A percentile compares a stretch with the other conserved stretches of the same genome.
These are phyloP conservation scores for Fusarium sp. DNA, from an alignment of 2,329 filamentous ascomycete species.

Conservation along the genomic window DNA sequence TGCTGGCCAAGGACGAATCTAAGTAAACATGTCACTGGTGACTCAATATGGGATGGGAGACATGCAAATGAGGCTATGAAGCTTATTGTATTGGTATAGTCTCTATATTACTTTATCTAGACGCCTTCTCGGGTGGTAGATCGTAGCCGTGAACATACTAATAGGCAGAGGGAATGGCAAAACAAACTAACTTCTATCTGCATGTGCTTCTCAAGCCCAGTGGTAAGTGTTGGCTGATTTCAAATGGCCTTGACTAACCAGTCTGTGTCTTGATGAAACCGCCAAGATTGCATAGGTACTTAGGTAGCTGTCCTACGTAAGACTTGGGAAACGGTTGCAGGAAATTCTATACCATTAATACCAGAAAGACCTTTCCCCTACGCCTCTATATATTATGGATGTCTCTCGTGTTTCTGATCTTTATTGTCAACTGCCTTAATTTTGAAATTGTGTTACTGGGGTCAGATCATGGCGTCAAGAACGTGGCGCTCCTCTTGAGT, in stretches of 20 bases:
- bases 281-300: neutral
- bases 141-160: neutral
- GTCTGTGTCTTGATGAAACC: neutral
- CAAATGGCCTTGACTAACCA: neutral
- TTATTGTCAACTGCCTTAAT: neutral
- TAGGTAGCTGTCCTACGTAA: neutral
- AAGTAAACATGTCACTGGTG: slow-evolving; percentile 1
- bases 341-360: neutral
- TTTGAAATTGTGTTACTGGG: neutral
- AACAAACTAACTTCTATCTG: neutral
- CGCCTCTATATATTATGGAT: neutral
- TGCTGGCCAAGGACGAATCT: slow-evolving; percentile 51
- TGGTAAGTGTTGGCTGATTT: neutral
- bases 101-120: neutral
- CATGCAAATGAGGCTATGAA: neutral
- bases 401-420: neutral
- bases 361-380: neutral
- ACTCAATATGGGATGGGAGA: neutral
- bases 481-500: neutral
- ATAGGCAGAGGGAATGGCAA: neutral
- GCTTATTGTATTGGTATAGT: neutral
- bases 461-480: neutral
- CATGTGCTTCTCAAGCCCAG: neutral
- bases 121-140: neutral
- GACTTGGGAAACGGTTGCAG: neutral